A percentile compares a stretch with the other conserved stretches of the same genome.
Evolutionary conservation across 352 stramenopile species (phyloP).

Genomic region (Phytophthora sansomeana): DNA sequence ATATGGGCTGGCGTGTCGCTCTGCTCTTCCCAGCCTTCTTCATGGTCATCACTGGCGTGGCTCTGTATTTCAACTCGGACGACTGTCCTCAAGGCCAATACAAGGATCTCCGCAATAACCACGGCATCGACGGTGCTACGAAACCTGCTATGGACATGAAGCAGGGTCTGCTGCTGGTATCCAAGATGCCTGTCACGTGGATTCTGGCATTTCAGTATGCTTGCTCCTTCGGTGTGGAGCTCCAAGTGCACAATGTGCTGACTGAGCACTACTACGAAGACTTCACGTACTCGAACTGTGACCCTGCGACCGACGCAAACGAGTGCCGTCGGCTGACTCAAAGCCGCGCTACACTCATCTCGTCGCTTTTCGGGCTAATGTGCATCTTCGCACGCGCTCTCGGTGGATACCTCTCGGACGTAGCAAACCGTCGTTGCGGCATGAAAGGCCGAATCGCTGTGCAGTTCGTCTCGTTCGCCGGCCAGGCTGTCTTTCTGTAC

Average conservation of each 20-base stretch:
- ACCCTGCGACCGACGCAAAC: constrained; percentile 30
- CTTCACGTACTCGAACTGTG: constrained; percentile 72
- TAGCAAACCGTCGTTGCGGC: constrained; percentile 65
- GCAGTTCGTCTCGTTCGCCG: constrained; percentile 80
- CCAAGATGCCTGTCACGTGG: constrained; percentile 82
- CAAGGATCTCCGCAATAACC: constrained; percentile 63
- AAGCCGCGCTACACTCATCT: constrained; percentile 79
- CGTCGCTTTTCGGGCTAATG: constrained; percentile 94
- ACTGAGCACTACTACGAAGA: constrained; percentile 91
- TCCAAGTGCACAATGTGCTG: constrained; percentile 95
- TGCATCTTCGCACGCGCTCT: constrained; percentile 93
- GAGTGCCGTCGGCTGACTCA: constrained; percentile 39
- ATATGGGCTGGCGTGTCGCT: constrained; percentile 91
- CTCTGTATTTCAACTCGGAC: constrained; percentile 84
- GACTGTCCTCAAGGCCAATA: constrained; percentile 95
- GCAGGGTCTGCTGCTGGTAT: constrained; percentile 50
- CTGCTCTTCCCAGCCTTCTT: constrained; percentile 91
- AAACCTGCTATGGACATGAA: constrained; percentile 38
- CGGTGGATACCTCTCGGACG: constrained; percentile 86
- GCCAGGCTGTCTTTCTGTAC: constrained; percentile 83
- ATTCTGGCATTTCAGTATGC: constrained; percentile 92
- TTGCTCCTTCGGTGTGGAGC: constrained; percentile 94
- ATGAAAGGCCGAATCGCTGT: constrained; percentile 90
- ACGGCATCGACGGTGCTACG: constrained; percentile 14
- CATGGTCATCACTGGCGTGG: constrained; percentile 74